Base-by-base conservation (phyloP, 208 protist species). In the Crithidia bombi region DNA sequence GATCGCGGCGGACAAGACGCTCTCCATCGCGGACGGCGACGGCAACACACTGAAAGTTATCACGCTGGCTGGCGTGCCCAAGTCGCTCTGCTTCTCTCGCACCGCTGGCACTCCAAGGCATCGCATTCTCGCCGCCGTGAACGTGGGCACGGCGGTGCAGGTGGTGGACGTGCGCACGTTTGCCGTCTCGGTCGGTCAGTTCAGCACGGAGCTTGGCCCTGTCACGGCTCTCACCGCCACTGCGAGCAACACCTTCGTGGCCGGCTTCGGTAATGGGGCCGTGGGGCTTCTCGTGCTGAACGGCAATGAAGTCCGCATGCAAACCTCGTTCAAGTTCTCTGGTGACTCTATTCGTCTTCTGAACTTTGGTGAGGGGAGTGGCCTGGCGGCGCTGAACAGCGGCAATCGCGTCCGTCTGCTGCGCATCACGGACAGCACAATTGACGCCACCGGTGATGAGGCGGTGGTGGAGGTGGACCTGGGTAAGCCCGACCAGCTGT, bases 1-100 rank as follows among this genome's bases (percentile, higher is more conserved):
- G 39, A 74, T 87, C 10, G 80, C 91, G 2, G 95, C 94, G 21
- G 98, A 99, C 70, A 68, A 75, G 33, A 58, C 88, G 49, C 55
- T 99, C 5, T 97, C 95, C 21, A 75, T 98, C 12, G 87, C 79
- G 19, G 87, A 96, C 75, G 64, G 50, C 0, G 86, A 95, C 11
- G 97, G 97, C 36, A 90, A 78, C 32, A 82, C 86, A 10, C 65
- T 96, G 15, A 70, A 69, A 6, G 83, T 86, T 52, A 67, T 83
- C 12, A 30, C 69, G 14, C 52, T 98, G 7, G 79, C 81, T 25
- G 59, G 55, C 10, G 58, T 56, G 19, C 91, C 94, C 5, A 6
- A 76, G 25, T 75, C 82, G 14, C 38, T 98, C 39, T 65, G 72
- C 33, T 81, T 98, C 21, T 63, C 88, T 1, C 80, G 89, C 26